A percentile compares a stretch with the other conserved stretches of the same genome.
Evolutionary conservation across 805 yeast genomes (phyloP).

Genomic region (Wickerhamomyces ciferrii): DNA sequence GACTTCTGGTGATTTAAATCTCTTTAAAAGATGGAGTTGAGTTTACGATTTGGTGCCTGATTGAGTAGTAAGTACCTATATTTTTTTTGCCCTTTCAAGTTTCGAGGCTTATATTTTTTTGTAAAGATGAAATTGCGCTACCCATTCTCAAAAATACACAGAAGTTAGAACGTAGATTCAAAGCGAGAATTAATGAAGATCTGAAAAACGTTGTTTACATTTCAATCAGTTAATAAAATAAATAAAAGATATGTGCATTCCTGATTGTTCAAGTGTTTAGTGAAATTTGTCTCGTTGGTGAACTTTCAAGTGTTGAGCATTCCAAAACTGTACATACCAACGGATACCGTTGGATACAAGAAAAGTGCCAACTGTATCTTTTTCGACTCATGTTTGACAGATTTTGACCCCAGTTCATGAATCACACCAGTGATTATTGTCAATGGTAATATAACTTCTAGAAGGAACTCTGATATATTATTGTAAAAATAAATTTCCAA

Average conservation of each 20-base stretch:
- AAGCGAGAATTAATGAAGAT: constrained; percentile 2
- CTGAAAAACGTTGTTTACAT: constrained; percentile 2
- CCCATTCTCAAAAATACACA: constrained; percentile 5
- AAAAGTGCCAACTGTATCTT: background rate
- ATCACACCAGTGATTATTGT: constrained; percentile 15
- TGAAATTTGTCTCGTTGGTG: too few relatives aligned
- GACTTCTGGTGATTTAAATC: too few relatives aligned
- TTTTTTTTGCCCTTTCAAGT: background rate
- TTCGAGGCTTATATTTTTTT: background rate
- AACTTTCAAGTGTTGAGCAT: constrained; percentile 9
- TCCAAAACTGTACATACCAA: constrained; percentile 20
- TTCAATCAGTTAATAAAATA: too few relatives aligned
- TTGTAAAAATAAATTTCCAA: constrained; percentile 29
- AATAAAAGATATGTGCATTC: too few relatives aligned
- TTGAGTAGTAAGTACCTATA: too few relatives aligned
- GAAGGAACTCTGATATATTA: constrained; percentile 22
- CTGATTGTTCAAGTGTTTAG: constrained; percentile 11
- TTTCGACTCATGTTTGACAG: background rate
- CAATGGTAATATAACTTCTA: constrained; percentile 26
- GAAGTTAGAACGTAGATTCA: too few relatives aligned
- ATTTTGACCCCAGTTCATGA: background rate
- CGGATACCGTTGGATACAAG: constrained; percentile 5
- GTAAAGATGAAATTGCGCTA: background rate
- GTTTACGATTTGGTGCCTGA: constrained; percentile 7
- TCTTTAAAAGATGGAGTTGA: constrained; percentile 18